Evolutionary conservation across 495 filamentous ascomycete species (phyloP), one percentile per base, ranked within the genome.

Genomic region (Podospora bellae-mahoneyi): DNA sequence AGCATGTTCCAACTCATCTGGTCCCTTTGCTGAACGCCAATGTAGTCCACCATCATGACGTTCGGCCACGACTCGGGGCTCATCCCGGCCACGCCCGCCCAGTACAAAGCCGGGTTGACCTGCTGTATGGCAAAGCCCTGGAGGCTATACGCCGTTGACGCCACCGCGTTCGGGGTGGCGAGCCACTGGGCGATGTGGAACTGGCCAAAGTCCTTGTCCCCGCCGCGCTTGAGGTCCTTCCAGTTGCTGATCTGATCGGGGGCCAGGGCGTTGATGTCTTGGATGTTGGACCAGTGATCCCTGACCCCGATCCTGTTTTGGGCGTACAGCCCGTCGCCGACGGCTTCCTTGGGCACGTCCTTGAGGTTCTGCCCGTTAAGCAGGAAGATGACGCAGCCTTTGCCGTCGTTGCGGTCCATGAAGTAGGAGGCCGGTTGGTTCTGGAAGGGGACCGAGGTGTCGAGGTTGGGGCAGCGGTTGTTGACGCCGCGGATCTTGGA

Each of bases 91-190:
- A 75, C 71, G 7, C 73, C 73, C 6, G 64, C 64, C 66, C 66
- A 75, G 66, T 75, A 75, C 7, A 75, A 64, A 60, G 73, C 60
- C 0, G 73, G 73, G 64, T 75, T 75, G 2, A 71, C 69, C 55
- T 68, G 68, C 39, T 73, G 60, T 5, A 72, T 69, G 30, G 68
- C 70, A 30, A 75, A 68, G n/a, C 16, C 48, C 28, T 75, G 65
- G 18, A 74, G 64, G 10, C 62, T 27, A 27, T 65, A 68, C 0
- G 66, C 65, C 0, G 69, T 70, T 18, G 69, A 57, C 5, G 69
- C 68, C 58, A 74, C 4, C 13, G 70, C 66, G 57, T 72, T 68
- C 3, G 72, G 69, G 2, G 67, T 70, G 30, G 66, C 67, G 19
- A 74, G 67, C 72, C 72, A 74, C 68, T 74, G 72, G 13, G 48